Evolutionary conservation across 345 rosid genomes (phyloP).

Genomic region (Aethionema arabicum): DNA sequence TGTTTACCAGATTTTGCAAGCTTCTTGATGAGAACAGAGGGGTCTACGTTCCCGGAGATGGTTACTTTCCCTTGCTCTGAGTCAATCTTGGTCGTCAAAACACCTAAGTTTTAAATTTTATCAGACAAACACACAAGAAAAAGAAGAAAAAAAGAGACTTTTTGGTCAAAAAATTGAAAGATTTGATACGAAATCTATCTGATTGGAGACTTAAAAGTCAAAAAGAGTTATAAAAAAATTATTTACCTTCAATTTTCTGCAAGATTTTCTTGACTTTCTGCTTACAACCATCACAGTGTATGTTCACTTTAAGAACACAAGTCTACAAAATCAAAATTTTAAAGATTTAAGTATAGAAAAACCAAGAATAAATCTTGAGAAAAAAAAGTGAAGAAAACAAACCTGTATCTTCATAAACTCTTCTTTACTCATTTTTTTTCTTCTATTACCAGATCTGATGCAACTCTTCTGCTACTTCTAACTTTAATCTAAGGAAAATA

Average conservation of each 20-base stretch:
- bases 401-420: constrained; percentile 99
- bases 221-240: neutral
- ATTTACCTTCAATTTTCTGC: constrained; percentile 83
- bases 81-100: constrained; percentile 67
- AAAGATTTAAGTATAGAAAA: constrained; percentile 10
- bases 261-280: constrained; percentile 90
- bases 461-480: constrained; percentile 17
- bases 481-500: constrained; percentile 18
- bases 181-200: neutral
- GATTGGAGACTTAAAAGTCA: constrained; percentile 17
- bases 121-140: constrained; percentile 30
- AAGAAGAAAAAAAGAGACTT: neutral
- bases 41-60: constrained; percentile 71
- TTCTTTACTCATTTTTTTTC: constrained; percentile 79
- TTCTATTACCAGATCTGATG: constrained; percentile 52
- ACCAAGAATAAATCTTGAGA: constrained; percentile 30
- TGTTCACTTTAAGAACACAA: constrained; percentile 91
- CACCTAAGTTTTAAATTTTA: constrained; percentile 49
- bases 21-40: constrained; percentile 69
- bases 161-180: constrained; percentile 14
- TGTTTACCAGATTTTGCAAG: constrained; percentile 90
- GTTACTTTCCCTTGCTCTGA: constrained; percentile 86
- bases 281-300: constrained; percentile 96
- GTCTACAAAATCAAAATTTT: constrained; percentile 60
- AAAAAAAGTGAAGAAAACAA: constrained; percentile 27